Base-by-base conservation (phyloP, 345 rosid species). In the Zanthoxylum bungeanum region DNA sequence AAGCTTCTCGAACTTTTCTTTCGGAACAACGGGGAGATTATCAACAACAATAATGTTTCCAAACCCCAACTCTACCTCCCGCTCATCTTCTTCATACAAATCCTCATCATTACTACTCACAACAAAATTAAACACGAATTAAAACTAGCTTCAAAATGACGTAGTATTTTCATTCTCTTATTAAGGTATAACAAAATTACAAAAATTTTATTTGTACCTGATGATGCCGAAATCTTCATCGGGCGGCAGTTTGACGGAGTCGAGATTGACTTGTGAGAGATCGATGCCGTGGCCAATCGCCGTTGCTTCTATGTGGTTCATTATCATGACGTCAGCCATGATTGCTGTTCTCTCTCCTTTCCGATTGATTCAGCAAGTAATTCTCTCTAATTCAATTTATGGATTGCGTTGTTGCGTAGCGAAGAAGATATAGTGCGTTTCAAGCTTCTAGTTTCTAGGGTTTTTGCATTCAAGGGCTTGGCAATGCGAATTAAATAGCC, bases 1-100 rank as follows among this genome's bases (percentile, higher is more conserved):
- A 5, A 94, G 90, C 70, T 90, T 94, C 79, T 89, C 95, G 58
- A 89, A 94, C 75, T 94, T 94, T 50, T 84, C 90, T 51, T n/a
- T 57, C 0, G 93, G 86, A 69, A 94, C 92, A 68, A 94, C 90
- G 0, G 98, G 98, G 4, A 94, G 88, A 73, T 92, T 86, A 83
- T 94, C 98, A 0, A 92, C 91, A 3, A 94, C 89, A 7, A 94
- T 85, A 39, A 89, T 79, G 73, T 89, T 94, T 5, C 91, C 89
- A 39, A 85, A 88, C 4, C 97, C 91, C 10, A 89, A 71, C 27
- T 94, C 98, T 33, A 90, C 71, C 58, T 92, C 97, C 75, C 77
- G 64, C 72, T 83, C 84, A 10, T 89, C 97, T 47, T 89, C 92
- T 69, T 82, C 89, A 52, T 82, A 81, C 51, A 94, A 89, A 74